Percentiles rank a stretch among this genome's conserved stretches.
phyloP scores from a whole-genome alignment of 2,329 filamentous ascomycete species.

The Clonostachys solani region DNA sequence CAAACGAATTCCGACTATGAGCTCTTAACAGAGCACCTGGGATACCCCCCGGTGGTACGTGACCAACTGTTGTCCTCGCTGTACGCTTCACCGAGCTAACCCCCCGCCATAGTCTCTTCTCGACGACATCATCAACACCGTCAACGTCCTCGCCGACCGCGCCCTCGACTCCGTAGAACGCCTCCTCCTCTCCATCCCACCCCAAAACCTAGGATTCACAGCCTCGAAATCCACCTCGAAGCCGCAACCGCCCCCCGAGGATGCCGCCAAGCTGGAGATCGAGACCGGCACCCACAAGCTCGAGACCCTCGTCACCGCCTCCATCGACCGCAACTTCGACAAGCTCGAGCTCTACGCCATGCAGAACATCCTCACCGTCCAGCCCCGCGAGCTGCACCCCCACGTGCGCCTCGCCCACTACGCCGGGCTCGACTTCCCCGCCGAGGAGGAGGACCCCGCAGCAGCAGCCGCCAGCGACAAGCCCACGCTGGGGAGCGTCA shows the following conservation, averaged over 20 bases:
- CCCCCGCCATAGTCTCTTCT: conserved; percentile 66
- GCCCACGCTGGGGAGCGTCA: conserved; percentile 65
- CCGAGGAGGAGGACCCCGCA: not conserved
- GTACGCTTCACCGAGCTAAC: conserved; percentile 1
- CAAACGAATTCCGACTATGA: conserved; percentile 47
- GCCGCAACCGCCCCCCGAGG: conserved; percentile 20
- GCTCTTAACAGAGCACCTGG: conserved; percentile 91
- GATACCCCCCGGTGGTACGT: conserved; percentile 85
- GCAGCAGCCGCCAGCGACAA: conserved; percentile 5
- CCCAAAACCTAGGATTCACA: conserved; percentile 76
- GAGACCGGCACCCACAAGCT: conserved; percentile 84
- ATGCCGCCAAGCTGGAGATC: conserved; percentile 60
- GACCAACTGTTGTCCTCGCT: not conserved
- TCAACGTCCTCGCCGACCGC: conserved; percentile 90
- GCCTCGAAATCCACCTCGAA: conserved; percentile 16
- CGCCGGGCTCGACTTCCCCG: conserved; percentile 54
- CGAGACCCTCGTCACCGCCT: conserved; percentile 75
- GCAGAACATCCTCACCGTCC: conserved; percentile 74
- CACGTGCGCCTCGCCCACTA: conserved; percentile 87
- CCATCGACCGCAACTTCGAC: conserved; percentile 82
- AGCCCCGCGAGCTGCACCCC: conserved; percentile 58
- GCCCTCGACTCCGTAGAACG: conserved; percentile 85
- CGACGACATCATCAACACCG: conserved; percentile 95
- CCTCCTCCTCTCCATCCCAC: conserved; percentile 70
- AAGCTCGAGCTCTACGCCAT: conserved; percentile 87